Base-by-base conservation (phyloP, 2,329 filamentous ascomycete genomes). In the Geosmithia morbida region DNA sequence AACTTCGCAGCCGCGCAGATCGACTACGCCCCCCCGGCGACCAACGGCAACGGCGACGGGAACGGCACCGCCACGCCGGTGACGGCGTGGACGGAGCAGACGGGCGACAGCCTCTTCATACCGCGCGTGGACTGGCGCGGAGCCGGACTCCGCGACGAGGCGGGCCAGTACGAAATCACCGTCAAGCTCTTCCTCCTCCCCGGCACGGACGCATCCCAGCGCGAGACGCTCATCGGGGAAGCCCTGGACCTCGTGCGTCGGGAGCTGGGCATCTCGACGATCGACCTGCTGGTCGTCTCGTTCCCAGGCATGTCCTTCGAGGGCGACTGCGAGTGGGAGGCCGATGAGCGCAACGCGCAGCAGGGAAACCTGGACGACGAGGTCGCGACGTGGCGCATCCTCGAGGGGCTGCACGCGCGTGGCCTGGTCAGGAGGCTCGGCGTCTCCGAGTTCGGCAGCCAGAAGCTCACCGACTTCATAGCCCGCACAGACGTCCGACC, bases 291-390 rank as follows among this genome's bases (percentile, higher is more conserved):
- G 43, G 92, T 98, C 53, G 81, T 90, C 10, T 94, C 87, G 0
- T 97, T 96, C 63, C 90, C 92, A 0, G 88, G 87, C 44, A 83
- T 97, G 63, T 85, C 86, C 6, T 97, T 97, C 57, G 89, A 96
- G 56, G 89, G 89, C 45, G 86, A 92, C 59, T 89, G 88, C 61
- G 87, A 94, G 60, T 89, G 82, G 66, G 77, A 83, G 55, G 82
- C 78, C 18, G 78, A 82, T 59, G 74, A 72, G 62, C 65, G 67
- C 53, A 81, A 82, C 54, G 72, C 77, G 29, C 59, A 63, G 7
- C 78, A 82, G 63, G 79, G 78, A 50, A 70, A 78, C 52, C 77
- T 86, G 44, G 77, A 81, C 44, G 83, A 85, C 43, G 78, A 83
- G 58, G 65, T 75, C n/a, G 68, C 70, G 16, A 78, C 87, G 1